Base-by-base conservation (phyloP, 208 protist species). In the Leishmania gerbilli region DNA sequence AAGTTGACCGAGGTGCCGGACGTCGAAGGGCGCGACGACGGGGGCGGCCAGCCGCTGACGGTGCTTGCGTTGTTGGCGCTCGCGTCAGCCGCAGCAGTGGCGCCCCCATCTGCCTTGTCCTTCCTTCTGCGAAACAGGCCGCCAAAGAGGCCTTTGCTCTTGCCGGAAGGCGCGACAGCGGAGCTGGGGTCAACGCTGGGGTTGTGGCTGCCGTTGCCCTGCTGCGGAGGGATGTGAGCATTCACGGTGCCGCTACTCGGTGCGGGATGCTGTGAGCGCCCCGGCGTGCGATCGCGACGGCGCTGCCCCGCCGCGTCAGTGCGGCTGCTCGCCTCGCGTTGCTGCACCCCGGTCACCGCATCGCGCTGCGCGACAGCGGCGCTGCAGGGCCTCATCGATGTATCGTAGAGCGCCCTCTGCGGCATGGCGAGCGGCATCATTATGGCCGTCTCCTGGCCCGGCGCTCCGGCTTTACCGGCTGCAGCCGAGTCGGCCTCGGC, bases 101-200 rank as follows among this genome's bases (percentile, higher is more conserved):
- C 60, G 60, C 37, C 9, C 13, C 45, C 31, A 5, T 74, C 72
- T 9, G 71, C 2, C 45, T 77, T 86, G 40, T 75, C 62, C 56
- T 81, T 86, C 53, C 77, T 80, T 67, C 79, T 84, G 45, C 79
- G 77, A 21, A 89, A 86, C 8, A 89, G 65, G 5, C 71, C 53
- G 17, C 86, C 79, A 56, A 89, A 87, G 62, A 89, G 74, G 37
- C 31, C 56, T 45, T 75, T 79, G 27, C 75, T 80, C 65, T 86
- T 89, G 56, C 1, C 45, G 45, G 45, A 55, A 49, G 74, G 56
- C 3, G 15, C 13, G 13, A 45, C 45, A 64, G 74, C n/a, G 27
- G 17, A 13, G 0, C 15, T 37, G 7, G 21, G 34, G 51, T 62
- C 74, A 51, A 2, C 40, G 21, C 49, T 60, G 27, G 37, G 31